A percentile compares a stretch with the other conserved stretches of the same genome.
Conservation (phyloP, 2,329 filamentous ascomycete genomes). For the Alternaria ethzedia region DNA sequence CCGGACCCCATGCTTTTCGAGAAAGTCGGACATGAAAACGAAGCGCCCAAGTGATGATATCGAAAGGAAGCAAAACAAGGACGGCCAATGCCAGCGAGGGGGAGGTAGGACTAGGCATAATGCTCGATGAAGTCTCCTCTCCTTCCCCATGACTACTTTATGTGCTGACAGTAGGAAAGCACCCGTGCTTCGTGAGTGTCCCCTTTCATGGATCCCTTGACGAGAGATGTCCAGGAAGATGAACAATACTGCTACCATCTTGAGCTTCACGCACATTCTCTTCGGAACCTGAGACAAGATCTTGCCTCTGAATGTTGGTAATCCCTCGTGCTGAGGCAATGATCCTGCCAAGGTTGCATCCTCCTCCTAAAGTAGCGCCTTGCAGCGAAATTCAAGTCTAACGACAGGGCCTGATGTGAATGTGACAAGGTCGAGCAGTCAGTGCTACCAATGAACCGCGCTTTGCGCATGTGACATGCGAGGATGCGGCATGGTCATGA, state of each 20-base stretch:
- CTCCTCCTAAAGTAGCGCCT: neutral
- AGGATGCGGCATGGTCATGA: neutral
- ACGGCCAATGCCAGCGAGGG: conserved; percentile 11
- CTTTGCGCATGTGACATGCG: neutral
- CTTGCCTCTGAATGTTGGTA: neutral
- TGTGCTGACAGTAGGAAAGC: neutral
- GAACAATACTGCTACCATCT: neutral
- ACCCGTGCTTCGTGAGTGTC: neutral
- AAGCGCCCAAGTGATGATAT: conserved; percentile 15
- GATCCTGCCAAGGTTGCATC: neutral
- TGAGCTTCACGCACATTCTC: neutral
- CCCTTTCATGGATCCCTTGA: neutral
- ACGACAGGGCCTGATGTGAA: neutral
- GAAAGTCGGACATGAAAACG: conserved; percentile 22
- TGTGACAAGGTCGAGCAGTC: neutral
- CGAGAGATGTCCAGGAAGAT: neutral
- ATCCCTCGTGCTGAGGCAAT: neutral
- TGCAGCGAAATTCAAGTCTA: neutral
- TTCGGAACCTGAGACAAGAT: neutral
- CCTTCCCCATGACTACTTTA: neutral
- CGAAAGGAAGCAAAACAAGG: conserved; percentile 17
- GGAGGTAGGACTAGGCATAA: conserved; percentile 11
- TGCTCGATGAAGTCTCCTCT: neutral
- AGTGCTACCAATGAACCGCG: neutral
- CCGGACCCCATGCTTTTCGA: conserved; percentile 32